Evolutionary conservation across 352 stramenopile species (phyloP).

Genomic region (Globisporangium viniferum): DNA sequence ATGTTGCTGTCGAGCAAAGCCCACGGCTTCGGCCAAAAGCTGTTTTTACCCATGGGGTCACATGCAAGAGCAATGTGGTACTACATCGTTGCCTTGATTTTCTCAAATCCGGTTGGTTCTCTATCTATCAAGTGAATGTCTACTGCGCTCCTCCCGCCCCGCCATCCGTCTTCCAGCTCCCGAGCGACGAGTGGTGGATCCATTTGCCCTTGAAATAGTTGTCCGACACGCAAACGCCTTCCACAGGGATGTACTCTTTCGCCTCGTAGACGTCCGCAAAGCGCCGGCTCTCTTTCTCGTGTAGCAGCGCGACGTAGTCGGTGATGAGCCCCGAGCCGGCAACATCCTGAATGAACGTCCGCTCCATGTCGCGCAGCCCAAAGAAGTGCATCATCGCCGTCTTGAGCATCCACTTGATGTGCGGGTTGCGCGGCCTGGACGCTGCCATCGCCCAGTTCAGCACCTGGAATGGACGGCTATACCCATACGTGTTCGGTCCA

Average conservation of each 20-base stretch:
- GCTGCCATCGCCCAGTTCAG: conserved; percentile 21
- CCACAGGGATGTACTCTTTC: conserved; percentile 3
- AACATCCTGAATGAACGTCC: conserved; percentile 14
- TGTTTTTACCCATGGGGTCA: neutral
- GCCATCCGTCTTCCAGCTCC: conserved; percentile 5
- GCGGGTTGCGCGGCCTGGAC: conserved; percentile 9
- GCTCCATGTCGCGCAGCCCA: conserved; percentile 20
- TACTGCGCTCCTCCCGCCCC: neutral
- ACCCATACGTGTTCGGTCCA: conserved; percentile 11
- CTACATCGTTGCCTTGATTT: neutral
- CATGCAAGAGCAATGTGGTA: neutral
- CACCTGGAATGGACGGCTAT: conserved; percentile 17
- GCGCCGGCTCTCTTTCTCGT: conserved; percentile 6
- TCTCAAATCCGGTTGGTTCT: neutral
- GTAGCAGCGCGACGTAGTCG: conserved; percentile 21
- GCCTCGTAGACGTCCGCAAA: conserved; percentile 6
- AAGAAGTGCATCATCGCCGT: conserved; percentile 18
- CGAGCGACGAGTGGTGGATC: conserved; percentile 3
- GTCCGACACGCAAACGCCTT: conserved; percentile 15
- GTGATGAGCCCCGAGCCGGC: conserved; percentile 16
- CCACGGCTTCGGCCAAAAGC: no score
- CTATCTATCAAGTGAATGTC: neutral
- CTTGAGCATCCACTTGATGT: conserved; percentile 16
- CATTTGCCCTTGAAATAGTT: conserved; percentile 4
- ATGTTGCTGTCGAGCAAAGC: neutral